These are phyloP conservation scores for Nothopassalora personata DNA, from an alignment of 2,329 filamentous ascomycete genomes.

Conservation along the genomic window DNA sequence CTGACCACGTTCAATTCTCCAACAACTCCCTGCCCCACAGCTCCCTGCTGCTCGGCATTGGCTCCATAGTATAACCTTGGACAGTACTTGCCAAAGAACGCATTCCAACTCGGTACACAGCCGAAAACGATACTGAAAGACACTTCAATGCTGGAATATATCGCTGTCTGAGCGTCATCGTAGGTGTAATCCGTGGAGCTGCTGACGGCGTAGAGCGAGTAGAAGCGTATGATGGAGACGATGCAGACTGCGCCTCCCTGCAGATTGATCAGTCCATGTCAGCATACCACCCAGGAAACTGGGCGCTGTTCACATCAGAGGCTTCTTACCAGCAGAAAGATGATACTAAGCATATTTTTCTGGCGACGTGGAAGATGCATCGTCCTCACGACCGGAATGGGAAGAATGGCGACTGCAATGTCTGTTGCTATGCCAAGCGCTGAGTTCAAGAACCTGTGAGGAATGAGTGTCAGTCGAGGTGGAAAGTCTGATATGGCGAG, in stretches of 20 bases:
- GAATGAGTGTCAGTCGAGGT: too few relatives aligned
- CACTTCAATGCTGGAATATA: slow-evolving; percentile 32
- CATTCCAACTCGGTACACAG: slow-evolving; percentile 30
- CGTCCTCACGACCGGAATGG: slow-evolving; percentile 26
- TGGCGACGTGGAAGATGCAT: slow-evolving; percentile 27
- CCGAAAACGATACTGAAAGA: slow-evolving; percentile 31
- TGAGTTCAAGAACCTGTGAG: slow-evolving; percentile 18
- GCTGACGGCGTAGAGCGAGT: slow-evolving; percentile 21
- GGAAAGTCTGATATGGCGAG: too few relatives aligned
- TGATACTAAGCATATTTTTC: slow-evolving; percentile 27
- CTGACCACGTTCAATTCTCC: too few relatives aligned
- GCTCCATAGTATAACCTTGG: too few relatives aligned
- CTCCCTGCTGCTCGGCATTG: too few relatives aligned
- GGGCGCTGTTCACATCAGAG: too few relatives aligned
- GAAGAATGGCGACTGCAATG: slow-evolving; percentile 29
- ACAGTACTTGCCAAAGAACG: background rate
- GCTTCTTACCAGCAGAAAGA: slow-evolving; percentile 26
- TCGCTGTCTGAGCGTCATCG: slow-evolving; percentile 25
- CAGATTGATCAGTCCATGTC: too few relatives aligned
- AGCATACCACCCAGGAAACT: too few relatives aligned
- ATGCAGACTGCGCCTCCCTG: slow-evolving; percentile 24
- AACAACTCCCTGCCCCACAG: too few relatives aligned
- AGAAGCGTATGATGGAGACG: slow-evolving; percentile 26
- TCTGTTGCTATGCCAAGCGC: slow-evolving; percentile 31
- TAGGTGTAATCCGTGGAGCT: slow-evolving; percentile 21